A percentile compares a stretch with the other conserved stretches of the same genome.
Evolutionary conservation across 139 green algal genomes (phyloP).

Genomic region (Prasinococcaceae sp.): DNA sequence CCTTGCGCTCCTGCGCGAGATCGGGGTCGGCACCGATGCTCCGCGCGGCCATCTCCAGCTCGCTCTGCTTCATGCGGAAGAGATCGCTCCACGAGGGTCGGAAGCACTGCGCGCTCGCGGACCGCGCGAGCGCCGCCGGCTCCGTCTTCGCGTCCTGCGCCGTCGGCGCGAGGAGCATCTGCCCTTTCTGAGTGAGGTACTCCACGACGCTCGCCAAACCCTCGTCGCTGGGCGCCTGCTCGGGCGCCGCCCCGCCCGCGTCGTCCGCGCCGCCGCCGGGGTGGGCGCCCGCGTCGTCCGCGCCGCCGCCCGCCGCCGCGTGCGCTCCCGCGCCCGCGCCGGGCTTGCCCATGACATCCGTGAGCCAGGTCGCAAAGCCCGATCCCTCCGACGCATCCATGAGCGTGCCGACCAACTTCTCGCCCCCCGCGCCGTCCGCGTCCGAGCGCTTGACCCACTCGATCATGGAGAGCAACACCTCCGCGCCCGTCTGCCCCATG

Average conservation of each 20-base stretch:
- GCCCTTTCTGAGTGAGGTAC: neutral
- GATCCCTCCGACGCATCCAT: slow-evolving; percentile 70
- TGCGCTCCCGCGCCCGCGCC: neutral
- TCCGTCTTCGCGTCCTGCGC: neutral
- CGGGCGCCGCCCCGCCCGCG: too few species aligned
- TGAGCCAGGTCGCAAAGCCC: slow-evolving; percentile 87
- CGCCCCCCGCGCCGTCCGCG: slow-evolving; percentile 20
- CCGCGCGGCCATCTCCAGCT: slow-evolving; percentile 89
- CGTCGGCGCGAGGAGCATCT: neutral
- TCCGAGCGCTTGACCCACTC: slow-evolving; percentile 62
- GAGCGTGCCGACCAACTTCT: slow-evolving; percentile 28
- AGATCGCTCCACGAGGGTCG: slow-evolving; percentile 90
- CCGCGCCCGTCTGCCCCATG: slow-evolving; percentile 65
- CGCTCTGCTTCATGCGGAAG: slow-evolving; percentile 96
- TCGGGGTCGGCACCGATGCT: slow-evolving; percentile 59
- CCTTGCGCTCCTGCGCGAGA: slow-evolving; percentile 78
- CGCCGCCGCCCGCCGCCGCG: neutral
- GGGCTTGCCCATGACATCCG: too few species aligned
- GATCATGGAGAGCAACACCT: slow-evolving; percentile 85
- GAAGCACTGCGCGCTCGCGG: slow-evolving; percentile 26
- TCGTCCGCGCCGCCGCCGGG: too few species aligned
- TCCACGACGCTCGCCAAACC: neutral
- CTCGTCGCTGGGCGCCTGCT: neutral
- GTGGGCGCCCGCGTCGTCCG: neutral
- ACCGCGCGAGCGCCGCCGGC: neutral